A percentile compares a stretch with the other conserved stretches of the same genome.
Conservation (phyloP, 2,329 filamentous ascomycete genomes). For the Calonectria crousiana region DNA sequence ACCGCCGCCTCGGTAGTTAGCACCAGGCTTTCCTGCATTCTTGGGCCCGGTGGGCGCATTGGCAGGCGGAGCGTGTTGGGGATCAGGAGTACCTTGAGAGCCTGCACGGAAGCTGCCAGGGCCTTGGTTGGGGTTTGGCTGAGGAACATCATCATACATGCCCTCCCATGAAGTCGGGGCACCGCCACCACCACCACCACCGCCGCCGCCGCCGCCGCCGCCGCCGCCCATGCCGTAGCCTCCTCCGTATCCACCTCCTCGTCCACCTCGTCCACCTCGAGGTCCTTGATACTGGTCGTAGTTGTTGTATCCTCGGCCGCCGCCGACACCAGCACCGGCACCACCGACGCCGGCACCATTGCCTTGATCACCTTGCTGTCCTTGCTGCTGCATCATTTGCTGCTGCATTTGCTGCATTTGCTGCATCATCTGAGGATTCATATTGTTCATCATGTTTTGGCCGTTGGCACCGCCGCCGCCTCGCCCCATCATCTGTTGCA, state of each 20-base stretch:
- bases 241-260: slow-evolving; percentile 45
- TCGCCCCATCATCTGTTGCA: slow-evolving; percentile 67
- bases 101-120: slow-evolving; percentile 57
- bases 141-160: slow-evolving; percentile 97
- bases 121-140: slow-evolving; percentile 72
- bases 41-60: slow-evolving; percentile 92
- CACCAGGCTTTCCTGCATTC: slow-evolving; percentile 91
- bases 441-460: slow-evolving; percentile 56
- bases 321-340: slow-evolving; percentile 37
- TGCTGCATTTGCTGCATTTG: slow-evolving; percentile 60
- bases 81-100: slow-evolving; percentile 55
- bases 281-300: slow-evolving; percentile 59
- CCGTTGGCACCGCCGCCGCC: slow-evolving; percentile 51
- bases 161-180: slow-evolving; percentile 94
- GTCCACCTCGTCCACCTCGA: slow-evolving; percentile 48
- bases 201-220: slow-evolving; percentile 48
- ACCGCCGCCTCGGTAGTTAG: slow-evolving; percentile 93
- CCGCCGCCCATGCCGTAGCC: slow-evolving; percentile 36
- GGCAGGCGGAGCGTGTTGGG: slow-evolving; percentile 62
- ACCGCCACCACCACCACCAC: slow-evolving; percentile 59
- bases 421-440: slow-evolving; percentile 69
- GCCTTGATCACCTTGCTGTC: slow-evolving; percentile 46
- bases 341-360: slow-evolving; percentile 39
- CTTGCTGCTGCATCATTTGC: slow-evolving; percentile 56
- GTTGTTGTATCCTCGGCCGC: slow-evolving; percentile 46